Evolutionary conservation across 345 rosid species (phyloP), one percentile per base, ranked within the genome.

Genomic region (Gossypium anomalum): DNA sequence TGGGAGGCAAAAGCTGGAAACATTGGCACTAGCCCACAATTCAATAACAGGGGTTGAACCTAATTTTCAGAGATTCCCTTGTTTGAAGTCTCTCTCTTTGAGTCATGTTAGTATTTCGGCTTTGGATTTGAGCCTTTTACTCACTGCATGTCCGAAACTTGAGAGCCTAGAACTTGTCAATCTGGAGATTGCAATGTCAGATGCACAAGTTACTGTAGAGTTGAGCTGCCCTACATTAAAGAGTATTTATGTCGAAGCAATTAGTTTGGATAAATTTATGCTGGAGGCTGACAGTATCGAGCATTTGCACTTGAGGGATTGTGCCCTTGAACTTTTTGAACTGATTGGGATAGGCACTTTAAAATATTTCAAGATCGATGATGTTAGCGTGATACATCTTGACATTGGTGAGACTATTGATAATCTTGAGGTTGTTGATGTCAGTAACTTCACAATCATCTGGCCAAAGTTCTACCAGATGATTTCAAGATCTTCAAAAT

Each of bases 251-350:
- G 85, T 92, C 25, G 92, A 85, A 79, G 87, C 88, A 34, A 85
- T 87, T 60, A 90, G 86, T 71, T 80, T 89, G 87, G 92, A 90
- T 80, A 92, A 90, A 77, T 88, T 94, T 71, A 84, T 92, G 56
- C 45, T 94, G 82, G 95, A 94, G 76, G 97, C 99, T n/a, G 96
- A 95, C 74, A 78, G 78, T 77, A 87, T 95, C 1, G 92, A 95
- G 87, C 81, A 62, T 52, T 84, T 95, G 85, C 91, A 92, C 62
- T 83, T 93, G 79, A 91, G 87, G 82, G 93, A 89, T 79, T 89
- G 92, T 56, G 87, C 85, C 44, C 87, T 92, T 25, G 94, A 89
- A 78, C 73, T 84, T 45, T 92, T 90, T 75, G 94, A 94, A 80
- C 91, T 94, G 51, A 76, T 87, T 59, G 97, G 97, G 60, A 91